Percentiles rank a stretch among this genome's conserved stretches.
phyloP scores from a whole-genome alignment of 257 asterid species.

The Euphrasia confusa region DNA sequence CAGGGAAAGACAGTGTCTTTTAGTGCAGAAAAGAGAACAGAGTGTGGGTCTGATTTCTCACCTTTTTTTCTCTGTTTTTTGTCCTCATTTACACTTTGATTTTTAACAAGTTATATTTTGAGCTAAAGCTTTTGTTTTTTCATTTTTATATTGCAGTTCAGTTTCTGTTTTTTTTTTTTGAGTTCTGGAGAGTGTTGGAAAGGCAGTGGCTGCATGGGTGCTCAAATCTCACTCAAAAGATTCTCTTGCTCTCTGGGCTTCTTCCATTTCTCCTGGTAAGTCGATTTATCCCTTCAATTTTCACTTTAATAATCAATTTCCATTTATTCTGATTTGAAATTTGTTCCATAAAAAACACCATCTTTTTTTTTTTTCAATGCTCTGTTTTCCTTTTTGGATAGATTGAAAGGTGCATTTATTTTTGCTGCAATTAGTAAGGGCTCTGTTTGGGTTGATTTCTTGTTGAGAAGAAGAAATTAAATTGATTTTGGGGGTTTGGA shows the following conservation, averaged over 20 bases:
- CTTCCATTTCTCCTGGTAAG: conserved; percentile 29
- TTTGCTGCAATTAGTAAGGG: conserved; percentile 12
- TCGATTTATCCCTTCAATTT: conserved; percentile 15
- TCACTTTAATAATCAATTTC: conserved; percentile 5
- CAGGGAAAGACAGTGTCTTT: background rate
- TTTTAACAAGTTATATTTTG: conserved; percentile 25
- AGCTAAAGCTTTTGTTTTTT: conserved; percentile 16
- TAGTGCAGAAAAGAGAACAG: conserved; percentile 16
- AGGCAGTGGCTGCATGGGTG: conserved; percentile 42
- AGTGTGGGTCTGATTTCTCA: conserved; percentile 27
- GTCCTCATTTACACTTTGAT: conserved; percentile 10
- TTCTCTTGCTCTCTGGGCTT: conserved; percentile 25
- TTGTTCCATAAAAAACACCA: conserved; percentile 10
- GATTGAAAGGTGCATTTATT: conserved; percentile 26
- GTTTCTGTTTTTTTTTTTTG: conserved; percentile 28
- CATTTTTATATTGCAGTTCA: conserved; percentile 23
- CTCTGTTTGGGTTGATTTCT: conserved; percentile 23
- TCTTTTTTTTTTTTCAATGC: conserved; percentile 22
- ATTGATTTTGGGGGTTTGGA: conserved; percentile 9
- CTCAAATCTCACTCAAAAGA: conserved; percentile 30
- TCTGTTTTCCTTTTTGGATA: conserved; percentile 15
- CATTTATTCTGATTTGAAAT: conserved; percentile 26
- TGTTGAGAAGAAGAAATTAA: conserved; percentile 9
- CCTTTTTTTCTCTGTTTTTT: conserved; percentile 1
- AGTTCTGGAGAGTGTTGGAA: conserved; percentile 26